Base-by-base conservation (phyloP, 768 basidiomycete species). In the Hydnomerulius pinastri region DNA sequence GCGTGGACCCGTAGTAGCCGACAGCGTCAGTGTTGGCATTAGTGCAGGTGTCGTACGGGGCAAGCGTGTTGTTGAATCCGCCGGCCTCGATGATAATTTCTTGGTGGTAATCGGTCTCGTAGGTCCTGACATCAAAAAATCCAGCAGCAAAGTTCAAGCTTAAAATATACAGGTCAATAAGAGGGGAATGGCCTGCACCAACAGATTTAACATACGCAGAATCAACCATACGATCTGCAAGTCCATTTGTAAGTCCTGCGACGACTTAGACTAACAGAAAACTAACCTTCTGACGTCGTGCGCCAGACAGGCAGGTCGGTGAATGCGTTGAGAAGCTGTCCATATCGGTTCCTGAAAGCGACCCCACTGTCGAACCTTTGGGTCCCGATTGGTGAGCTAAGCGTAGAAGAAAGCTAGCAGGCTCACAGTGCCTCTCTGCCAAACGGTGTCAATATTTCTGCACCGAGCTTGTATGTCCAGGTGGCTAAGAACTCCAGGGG, bases 91-190 rank as follows among this genome's bases (percentile, higher is more conserved):
- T 71, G 40, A 68, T 75, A 46, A 80, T 74, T 32, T 72, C 68
- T 53, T 80, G 73, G 52, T 79, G 73, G 59, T 77, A 80, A 37
- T 75, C 55, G 15, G 50, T 54, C 45, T 51, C 64, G 27, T 74
- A 78, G 4, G 64, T 66, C 23, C 75, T 75, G 21, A 77, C 65
- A 10, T 73, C 74, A 45, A 74, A 75, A 67, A 77, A 77, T n/a
- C 78, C 78, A 10, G 77, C 73, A 1, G 77, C 77, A 57, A 80
- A 80, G 59, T 80, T 76, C 42, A 77, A 67, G 8, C 66, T 69
- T 18, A 17, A 8, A 21, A 18, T 27, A 40, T 28, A 11, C 1
- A 72, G 64, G 2, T 25, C 11, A 29, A 65, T 65, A 4, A 62
- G 66, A 25, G 6, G 29, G n/a, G n/a, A 33, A 28, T 29, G n/a